phyloP scores from a whole-genome alignment of 2,329 filamentous ascomycete species.

The Emergomyces pasteurianus region DNA sequence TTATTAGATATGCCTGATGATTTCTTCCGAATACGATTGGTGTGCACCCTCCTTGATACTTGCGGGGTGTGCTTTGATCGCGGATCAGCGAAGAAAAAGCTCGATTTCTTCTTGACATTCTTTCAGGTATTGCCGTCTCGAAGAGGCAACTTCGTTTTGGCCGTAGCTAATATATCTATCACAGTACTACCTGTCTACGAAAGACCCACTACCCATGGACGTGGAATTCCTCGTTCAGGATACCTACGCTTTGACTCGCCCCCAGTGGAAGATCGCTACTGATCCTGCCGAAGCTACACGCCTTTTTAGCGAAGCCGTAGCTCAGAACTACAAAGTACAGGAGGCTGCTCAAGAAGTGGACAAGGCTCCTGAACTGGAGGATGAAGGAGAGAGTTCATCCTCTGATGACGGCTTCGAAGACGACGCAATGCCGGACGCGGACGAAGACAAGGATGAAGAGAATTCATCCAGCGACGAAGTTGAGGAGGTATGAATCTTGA shows the following conservation, averaged over 20 bases:
- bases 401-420: constrained; percentile 68
- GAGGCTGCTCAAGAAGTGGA: constrained; percentile 59
- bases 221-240: constrained; percentile 95
- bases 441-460: constrained; percentile 47
- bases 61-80: constrained; percentile 95
- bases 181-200: constrained; percentile 88
- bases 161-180: constrained; percentile 9
- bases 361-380: constrained; percentile 58
- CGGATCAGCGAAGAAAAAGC: constrained; percentile 86
- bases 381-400: constrained; percentile 55
- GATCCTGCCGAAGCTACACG: constrained; percentile 72
- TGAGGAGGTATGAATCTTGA: constrained; percentile 17
- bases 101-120: constrained; percentile 94
- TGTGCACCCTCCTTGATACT: constrained; percentile 82
- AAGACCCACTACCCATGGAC: constrained; percentile 85
- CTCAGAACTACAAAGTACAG: constrained; percentile 74
- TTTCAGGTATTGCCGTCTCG: constrained; percentile 51
- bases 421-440: constrained; percentile 42
- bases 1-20: constrained; percentile 81
- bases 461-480: constrained; percentile 39
- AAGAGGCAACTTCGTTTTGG: not conserved
- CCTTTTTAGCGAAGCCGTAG: constrained; percentile 75
- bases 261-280: constrained; percentile 81
- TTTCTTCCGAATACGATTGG: constrained; percentile 86
- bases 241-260: constrained; percentile 69